Base-by-base conservation (phyloP, 331 rosid species). In the Rosa hybrid region DNA sequence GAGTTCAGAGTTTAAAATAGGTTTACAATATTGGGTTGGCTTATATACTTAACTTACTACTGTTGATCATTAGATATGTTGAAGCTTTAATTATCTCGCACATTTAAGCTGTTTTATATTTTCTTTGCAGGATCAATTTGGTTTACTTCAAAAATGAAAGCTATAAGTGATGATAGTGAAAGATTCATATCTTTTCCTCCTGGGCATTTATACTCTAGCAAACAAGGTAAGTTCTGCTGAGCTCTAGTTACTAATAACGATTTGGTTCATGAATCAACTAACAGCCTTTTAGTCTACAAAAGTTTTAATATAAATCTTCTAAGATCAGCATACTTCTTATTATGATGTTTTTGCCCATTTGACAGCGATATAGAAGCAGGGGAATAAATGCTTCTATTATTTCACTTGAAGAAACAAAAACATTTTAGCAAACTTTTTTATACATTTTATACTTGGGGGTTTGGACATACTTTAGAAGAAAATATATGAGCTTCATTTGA, bases 111-210 rank as follows among this genome's bases (percentile, higher is more conserved):
- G 76, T 77, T 78, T 44, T 79, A 81, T 68, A 75, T 85, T 79
- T 82, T 77, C 27, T 86, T 80, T 73, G 71, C 90, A 96, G 98
- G 99, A 78, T 93, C 98, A 73, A 85, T 88, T 48, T 95, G 98
- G 98, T 95, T 95, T 87, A 92, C 98, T 57, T 95, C 98, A 78
- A 97, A 93, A 87, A 95, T 95, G 99, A 95, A 95, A 86, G 99
- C 98, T 81, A 73, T 81, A 73, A 88, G 95, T 82, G 99, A 95
- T 78, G 99, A 95, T 82, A 91, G 99, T 81, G 99, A 93, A 84
- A 90, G 94, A 83, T 95, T 95, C 72, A 78, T 88, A 75, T 87
- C 93, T 72, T 95, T 95, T 80, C 98, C 90, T 72, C 99, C 99
- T 4, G 98, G 98, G 83, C 99, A 95, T 51, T n/a, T 95, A 81